phyloP scores from a whole-genome alignment of 2,329 filamentous ascomycete species.

The Aspergillaceae sp. region DNA sequence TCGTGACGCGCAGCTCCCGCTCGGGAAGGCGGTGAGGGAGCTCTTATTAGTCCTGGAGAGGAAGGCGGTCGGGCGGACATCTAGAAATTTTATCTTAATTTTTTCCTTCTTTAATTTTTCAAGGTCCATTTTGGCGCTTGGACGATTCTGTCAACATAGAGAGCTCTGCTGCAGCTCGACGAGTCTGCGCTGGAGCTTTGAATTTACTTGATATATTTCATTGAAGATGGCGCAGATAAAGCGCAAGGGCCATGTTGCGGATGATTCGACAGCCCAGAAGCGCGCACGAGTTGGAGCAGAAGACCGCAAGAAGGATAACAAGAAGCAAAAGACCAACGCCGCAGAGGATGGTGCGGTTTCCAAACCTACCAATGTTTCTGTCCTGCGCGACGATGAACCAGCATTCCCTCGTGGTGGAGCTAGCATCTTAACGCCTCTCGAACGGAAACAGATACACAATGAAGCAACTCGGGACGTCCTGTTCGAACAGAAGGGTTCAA shows the following conservation, averaged over 20 bases:
- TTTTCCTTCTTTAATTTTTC: slow-evolving; percentile 14
- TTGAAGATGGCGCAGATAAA: slow-evolving; percentile 38
- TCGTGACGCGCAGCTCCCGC: slow-evolving; percentile 15
- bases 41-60: neutral
- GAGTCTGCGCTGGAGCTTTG: slow-evolving; percentile 16
- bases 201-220: slow-evolving; percentile 14
- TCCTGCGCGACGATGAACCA: slow-evolving; percentile 67
- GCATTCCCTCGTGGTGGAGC: slow-evolving; percentile 89
- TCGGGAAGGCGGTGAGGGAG: slow-evolving; percentile 11
- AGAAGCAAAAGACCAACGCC: slow-evolving; percentile 20
- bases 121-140: slow-evolving; percentile 11
- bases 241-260: slow-evolving; percentile 35
- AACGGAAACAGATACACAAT: slow-evolving; percentile 92
- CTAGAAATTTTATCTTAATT: slow-evolving; percentile 12
- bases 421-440: slow-evolving; percentile 80
- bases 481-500: slow-evolving; percentile 66
- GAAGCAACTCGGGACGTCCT: slow-evolving; percentile 87
- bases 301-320: slow-evolving; percentile 26
- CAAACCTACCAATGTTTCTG: slow-evolving; percentile 29
- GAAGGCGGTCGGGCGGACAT: slow-evolving; percentile 13
- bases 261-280: slow-evolving; percentile 30
- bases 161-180: slow-evolving; percentile 18
- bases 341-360: slow-evolving; percentile 4
- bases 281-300: slow-evolving; percentile 33
- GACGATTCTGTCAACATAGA: slow-evolving; percentile 3